Evolutionary conservation across 2,329 filamentous ascomycete species (phyloP).

Genomic region (Teratosphaeria gauchensis): DNA sequence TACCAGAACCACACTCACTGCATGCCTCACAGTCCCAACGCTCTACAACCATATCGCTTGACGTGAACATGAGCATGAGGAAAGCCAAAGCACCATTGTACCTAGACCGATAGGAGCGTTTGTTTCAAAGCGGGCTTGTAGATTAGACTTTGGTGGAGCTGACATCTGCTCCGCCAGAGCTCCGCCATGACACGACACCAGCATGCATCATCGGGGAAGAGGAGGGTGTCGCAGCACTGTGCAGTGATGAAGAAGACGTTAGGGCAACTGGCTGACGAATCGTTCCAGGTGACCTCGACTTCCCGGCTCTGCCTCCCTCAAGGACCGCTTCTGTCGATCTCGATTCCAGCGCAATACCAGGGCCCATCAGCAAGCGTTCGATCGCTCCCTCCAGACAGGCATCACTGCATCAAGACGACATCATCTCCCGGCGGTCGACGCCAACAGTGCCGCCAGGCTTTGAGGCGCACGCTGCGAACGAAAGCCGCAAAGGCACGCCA

Average conservation of each 20-base stretch:
- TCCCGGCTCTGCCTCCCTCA: slow-evolving; percentile 8
- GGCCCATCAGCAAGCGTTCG: background rate
- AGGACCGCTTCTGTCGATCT: background rate
- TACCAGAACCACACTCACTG: background rate
- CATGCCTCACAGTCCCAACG: background rate
- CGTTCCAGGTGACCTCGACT: slow-evolving; percentile 20
- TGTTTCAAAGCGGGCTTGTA: background rate
- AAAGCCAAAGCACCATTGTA: background rate
- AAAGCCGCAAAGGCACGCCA: slow-evolving; percentile 34
- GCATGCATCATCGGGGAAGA: background rate
- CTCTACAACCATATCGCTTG: background rate
- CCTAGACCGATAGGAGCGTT: background rate
- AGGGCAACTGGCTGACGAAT: background rate
- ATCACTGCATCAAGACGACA: slow-evolving; percentile 19
- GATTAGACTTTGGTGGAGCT: background rate
- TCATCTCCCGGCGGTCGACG: slow-evolving; percentile 20
- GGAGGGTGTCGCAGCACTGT: background rate
- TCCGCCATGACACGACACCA: background rate
- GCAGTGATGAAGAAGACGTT: background rate
- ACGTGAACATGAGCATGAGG: background rate
- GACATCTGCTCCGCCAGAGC: background rate
- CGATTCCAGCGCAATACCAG: slow-evolving; percentile 5
- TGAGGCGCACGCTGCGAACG: slow-evolving; percentile 22
- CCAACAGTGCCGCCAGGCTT: slow-evolving; percentile 29
- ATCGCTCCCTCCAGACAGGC: slow-evolving; percentile 15